Percentiles rank a stretch among this genome's conserved stretches.
Conservation (phyloP, 352 stramenopile species). For the Phytophthora vignae region DNA sequence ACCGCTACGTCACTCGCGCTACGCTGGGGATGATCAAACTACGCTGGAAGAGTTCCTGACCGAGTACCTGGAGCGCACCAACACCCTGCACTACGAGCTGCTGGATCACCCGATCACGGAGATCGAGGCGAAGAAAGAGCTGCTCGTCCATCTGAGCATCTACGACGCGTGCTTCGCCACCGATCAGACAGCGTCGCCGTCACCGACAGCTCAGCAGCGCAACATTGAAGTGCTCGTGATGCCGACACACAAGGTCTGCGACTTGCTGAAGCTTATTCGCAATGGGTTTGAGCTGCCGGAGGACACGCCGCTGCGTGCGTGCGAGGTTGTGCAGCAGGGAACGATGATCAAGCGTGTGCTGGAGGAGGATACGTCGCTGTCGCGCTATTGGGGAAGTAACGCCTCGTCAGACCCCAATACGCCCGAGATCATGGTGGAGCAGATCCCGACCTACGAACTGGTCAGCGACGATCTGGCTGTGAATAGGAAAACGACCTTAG, state of each 20-base stretch:
- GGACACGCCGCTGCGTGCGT: slow-evolving; percentile 57
- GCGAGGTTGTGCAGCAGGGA: slow-evolving; percentile 69
- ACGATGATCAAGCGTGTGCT: slow-evolving; percentile 63
- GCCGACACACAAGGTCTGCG: slow-evolving; percentile 51
- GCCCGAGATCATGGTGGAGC: slow-evolving; percentile 66
- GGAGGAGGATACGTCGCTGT: slow-evolving; percentile 44
- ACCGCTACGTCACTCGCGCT: slow-evolving; percentile 73
- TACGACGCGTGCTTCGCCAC: slow-evolving; percentile 78
- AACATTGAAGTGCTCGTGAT: slow-evolving; percentile 74
- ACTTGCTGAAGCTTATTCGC: slow-evolving; percentile 64
- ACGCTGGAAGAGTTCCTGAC: slow-evolving; percentile 79
- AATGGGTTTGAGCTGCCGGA: slow-evolving; percentile 51
- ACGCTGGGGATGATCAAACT: slow-evolving; percentile 60
- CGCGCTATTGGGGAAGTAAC: slow-evolving; percentile 54
- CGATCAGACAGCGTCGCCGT: slow-evolving; percentile 38
- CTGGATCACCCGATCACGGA: slow-evolving; percentile 81
- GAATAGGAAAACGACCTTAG: background rate
- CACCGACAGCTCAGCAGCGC: slow-evolving; percentile 36
- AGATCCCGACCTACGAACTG: slow-evolving; percentile 45
- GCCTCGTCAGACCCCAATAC: slow-evolving; percentile 46
- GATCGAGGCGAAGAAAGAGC: slow-evolving; percentile 87
- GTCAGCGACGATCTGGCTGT: slow-evolving; percentile 13
- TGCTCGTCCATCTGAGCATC: slow-evolving; percentile 77
- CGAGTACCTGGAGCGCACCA: slow-evolving; percentile 77
- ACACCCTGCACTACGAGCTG: slow-evolving; percentile 78